Base-by-base conservation (phyloP, 441 rosid species). In the Erysimum pusillum region DNA sequence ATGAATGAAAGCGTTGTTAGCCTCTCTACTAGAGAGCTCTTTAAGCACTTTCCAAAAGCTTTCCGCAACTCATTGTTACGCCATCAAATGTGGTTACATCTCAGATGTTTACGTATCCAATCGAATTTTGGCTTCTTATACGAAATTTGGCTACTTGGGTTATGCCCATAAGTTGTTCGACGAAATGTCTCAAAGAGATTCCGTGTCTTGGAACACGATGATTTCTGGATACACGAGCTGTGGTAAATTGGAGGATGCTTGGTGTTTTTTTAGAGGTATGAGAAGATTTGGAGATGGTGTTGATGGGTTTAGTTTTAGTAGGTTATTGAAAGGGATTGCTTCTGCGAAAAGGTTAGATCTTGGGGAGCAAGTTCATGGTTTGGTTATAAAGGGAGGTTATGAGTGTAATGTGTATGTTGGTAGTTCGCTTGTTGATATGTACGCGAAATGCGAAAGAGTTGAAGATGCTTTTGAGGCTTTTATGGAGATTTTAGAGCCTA, bases 171-270 rank as follows among this genome's bases (percentile, higher is more conserved):
- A 80, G 13, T 4, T 92, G 88, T 92, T 92, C 85, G 88, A 82
- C 46, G 92, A 84, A 83, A 85, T 92, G 84, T 36, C 73, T 53
- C 72, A 67, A 14, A 83, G 86, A 80, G 97, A 92, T 54, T 32
- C 78, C 0, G 90, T 89, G 34, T 82, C 96, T 49, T 92, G 97
- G 96, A 92, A 92, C 82, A 83, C 97, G 4, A 75, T 87, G 87
- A 87, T 92, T 17, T 58, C 91, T 46, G 94, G 94, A 7, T 77
- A 79, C 70, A 85, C 89, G 39, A 89, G 86, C 59, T 79, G 53
- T 56, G 89, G 86, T 34, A 57, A 79, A 18, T 60, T 86, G 25
- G 87, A 62, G 17, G 59, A 66, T 22, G 85, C 87, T 7, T 86
- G 76, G 86, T 53, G 67, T 46, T 76, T 87, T 59, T 78, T 83